phyloP scores from a whole-genome alignment of 352 stramenopile species.

The Ophiocytium majus region DNA sequence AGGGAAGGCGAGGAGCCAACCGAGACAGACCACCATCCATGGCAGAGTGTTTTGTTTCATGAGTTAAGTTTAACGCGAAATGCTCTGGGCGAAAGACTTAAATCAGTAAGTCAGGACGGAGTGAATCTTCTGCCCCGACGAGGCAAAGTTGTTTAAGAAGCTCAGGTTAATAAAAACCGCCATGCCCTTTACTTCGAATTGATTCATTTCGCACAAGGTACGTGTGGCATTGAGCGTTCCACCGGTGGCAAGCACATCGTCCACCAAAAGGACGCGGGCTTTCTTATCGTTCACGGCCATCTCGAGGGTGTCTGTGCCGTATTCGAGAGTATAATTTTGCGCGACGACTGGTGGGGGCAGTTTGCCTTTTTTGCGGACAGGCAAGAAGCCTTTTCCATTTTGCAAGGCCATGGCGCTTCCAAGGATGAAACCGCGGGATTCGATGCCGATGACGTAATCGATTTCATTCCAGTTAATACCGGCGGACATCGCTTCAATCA shows the following conservation, averaged over 20 bases:
- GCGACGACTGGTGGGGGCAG: not conserved
- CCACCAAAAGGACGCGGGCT: not conserved
- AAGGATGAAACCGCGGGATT: not conserved
- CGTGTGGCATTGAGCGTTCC: not conserved
- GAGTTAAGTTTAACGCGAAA: too few relatives aligned
- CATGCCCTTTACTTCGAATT: not conserved
- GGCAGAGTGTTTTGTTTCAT: not conserved
- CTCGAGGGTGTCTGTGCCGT: not conserved
- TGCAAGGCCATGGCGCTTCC: not conserved
- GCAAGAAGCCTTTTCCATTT: not conserved
- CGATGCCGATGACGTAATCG: not conserved
- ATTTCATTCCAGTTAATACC: not conserved
- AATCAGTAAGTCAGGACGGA: constrained; percentile 1
- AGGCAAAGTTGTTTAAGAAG: not conserved
- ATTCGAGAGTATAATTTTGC: not conserved
- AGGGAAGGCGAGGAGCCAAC: not conserved
- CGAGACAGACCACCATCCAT: not conserved
- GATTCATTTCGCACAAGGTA: not conserved
- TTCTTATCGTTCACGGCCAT: not conserved
- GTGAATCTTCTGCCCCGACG: not conserved
- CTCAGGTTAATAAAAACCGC: constrained; percentile 2
- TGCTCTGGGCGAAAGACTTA: too few relatives aligned
- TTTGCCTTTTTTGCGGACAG: not conserved
- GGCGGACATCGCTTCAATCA: not conserved
- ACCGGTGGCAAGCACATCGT: not conserved